Percentiles rank a stretch among this genome's conserved stretches.
These are phyloP conservation scores for Silene uniflora DNA, from an alignment of 148 eudicot species.

Conservation along the genomic window DNA sequence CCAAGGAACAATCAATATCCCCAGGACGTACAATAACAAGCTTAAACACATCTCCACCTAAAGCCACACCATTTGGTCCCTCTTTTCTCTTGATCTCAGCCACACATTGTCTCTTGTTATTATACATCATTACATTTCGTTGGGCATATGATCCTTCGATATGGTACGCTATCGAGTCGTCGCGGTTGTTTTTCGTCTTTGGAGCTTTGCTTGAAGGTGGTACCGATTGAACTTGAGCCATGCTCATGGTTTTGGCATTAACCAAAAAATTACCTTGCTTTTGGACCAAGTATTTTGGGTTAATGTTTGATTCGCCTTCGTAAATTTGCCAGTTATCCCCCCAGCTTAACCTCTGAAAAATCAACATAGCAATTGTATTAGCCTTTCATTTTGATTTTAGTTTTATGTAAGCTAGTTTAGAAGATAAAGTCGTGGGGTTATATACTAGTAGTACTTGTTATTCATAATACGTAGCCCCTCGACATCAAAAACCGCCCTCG, in stretches of 20 bases:
- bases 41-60: slow-evolving; percentile 59
- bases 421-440: too few species aligned
- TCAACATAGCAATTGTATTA: background rate
- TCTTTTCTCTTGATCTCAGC: slow-evolving; percentile 68
- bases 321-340: slow-evolving; percentile 58
- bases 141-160: slow-evolving; percentile 64
- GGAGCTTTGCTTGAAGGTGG: background rate
- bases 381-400: too few species aligned
- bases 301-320: slow-evolving; percentile 45
- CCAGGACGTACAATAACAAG: slow-evolving; percentile 36
- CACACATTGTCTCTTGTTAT: slow-evolving; percentile 44
- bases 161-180: slow-evolving; percentile 27
- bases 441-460: too few species aligned
- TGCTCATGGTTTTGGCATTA: slow-evolving; percentile 27
- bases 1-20: slow-evolving; percentile 40
- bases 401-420: background rate
- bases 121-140: slow-evolving; percentile 46
- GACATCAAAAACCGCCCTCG: too few species aligned
- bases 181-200: slow-evolving; percentile 20
- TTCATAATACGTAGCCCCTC: too few species aligned
- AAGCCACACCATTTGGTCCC: slow-evolving; percentile 42
- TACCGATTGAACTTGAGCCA: slow-evolving; percentile 38
- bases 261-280: slow-evolving; percentile 34
- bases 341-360: slow-evolving; percentile 49
- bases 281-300: slow-evolving; percentile 41